Percentiles rank a stretch among this genome's conserved stretches.
These are phyloP conservation scores for Pichia cephalocereana DNA, from an alignment of 805 yeast genomes.

Conservation along the genomic window DNA sequence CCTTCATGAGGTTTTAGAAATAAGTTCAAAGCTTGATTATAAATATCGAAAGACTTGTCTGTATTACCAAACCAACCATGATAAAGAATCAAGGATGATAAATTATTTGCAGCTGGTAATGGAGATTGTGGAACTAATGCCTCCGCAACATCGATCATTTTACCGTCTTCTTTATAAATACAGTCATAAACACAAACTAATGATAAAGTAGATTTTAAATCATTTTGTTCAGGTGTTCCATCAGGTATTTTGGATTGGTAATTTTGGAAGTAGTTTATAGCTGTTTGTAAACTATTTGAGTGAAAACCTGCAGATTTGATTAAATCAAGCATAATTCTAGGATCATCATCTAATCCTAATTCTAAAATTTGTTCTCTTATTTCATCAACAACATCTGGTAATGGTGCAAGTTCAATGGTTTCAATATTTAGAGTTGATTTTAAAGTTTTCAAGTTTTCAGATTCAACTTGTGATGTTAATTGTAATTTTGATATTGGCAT, in stretches of 20 bases:
- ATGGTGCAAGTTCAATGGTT: slow-evolving; percentile 2
- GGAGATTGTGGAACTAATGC: slow-evolving; percentile 21
- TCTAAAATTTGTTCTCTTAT: slow-evolving; percentile 14
- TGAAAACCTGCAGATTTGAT: slow-evolving; percentile 20
- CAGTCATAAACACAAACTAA: slow-evolving; percentile 18
- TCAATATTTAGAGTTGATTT: slow-evolving; percentile 1
- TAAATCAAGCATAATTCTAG: slow-evolving; percentile 9
- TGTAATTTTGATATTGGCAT: slow-evolving; percentile 18
- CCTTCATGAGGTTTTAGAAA: slow-evolving; percentile 14
- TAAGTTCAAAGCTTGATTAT: slow-evolving; percentile 20
- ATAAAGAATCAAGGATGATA: slow-evolving; percentile 19
- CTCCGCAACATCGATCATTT: slow-evolving; percentile 17
- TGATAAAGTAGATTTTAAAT: slow-evolving; percentile 16
- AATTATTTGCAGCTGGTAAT: slow-evolving; percentile 17
- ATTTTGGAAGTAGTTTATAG: slow-evolving; percentile 16
- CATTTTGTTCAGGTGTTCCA: slow-evolving; percentile 14
- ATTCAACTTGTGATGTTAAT: slow-evolving; percentile 2
- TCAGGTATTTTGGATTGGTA: slow-evolving; percentile 21
- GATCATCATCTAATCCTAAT: slow-evolving; percentile 10
- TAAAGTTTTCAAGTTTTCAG: slow-evolving; percentile 8
- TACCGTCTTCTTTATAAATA: slow-evolving; percentile 9
- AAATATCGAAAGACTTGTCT: slow-evolving; percentile 24
- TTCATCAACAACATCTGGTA: slow-evolving; percentile 8
- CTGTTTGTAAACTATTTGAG: slow-evolving; percentile 13
- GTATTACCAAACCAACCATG: slow-evolving; percentile 23